Conservation (phyloP, 2,329 filamentous ascomycete species). For the Paramyrothecium roridum region DNA sequence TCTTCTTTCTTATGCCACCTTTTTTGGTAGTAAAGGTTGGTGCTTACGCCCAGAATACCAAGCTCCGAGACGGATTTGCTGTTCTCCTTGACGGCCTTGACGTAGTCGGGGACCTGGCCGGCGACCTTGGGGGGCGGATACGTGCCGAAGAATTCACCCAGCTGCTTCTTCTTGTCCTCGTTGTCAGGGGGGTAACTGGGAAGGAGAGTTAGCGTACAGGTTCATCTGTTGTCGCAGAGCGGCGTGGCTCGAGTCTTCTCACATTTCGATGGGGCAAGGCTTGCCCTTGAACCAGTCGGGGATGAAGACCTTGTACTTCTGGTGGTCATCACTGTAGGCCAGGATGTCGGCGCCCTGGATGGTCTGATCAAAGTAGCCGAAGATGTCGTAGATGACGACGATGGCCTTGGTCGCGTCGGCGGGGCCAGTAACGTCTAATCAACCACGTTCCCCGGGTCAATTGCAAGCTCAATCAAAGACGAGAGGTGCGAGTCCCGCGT, state of each 20-base stretch:
- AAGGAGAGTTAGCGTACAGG: background rate
- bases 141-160: conserved; percentile 56
- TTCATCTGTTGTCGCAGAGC: background rate
- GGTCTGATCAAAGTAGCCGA: conserved; percentile 68
- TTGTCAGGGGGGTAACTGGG: conserved; percentile 61
- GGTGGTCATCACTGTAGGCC: conserved; percentile 49
- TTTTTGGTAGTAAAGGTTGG: background rate
- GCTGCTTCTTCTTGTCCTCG: conserved; percentile 58
- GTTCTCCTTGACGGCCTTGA: conserved; percentile 48
- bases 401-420: conserved; percentile 53
- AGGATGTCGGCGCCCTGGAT: conserved; percentile 69
- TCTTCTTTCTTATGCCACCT: too few species aligned
- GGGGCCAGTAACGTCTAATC: conserved; percentile 44
- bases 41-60: conserved; percentile 57
- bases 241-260: conserved; percentile 5
- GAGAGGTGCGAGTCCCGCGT: too few species aligned
- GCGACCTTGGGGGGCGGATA: conserved; percentile 45
- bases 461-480: background rate
- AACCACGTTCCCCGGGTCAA: conserved; percentile 1
- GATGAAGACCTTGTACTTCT: conserved; percentile 81
- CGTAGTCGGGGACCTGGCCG: conserved; percentile 49
- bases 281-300: conserved; percentile 87
- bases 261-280: conserved; percentile 55
- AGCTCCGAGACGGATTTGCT: conserved; percentile 55
- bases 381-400: conserved; percentile 63